Base-by-base conservation (phyloP, 352 stramenopile species). In the Phytophthora sp. region DNA sequence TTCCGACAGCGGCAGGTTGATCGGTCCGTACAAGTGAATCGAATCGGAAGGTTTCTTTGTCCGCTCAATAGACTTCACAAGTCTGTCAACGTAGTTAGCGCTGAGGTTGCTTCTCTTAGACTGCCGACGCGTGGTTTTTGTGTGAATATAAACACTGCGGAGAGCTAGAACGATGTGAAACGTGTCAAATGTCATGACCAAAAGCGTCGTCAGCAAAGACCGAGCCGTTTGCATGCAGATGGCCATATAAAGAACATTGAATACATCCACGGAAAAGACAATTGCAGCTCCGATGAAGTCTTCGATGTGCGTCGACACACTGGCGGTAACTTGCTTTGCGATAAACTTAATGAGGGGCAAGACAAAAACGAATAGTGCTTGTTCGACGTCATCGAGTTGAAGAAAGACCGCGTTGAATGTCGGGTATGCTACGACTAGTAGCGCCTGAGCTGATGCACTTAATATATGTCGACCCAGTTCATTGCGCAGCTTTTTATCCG, bases 221-320 rank as follows among this genome's bases (percentile, higher is more conserved):
- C 45, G 54, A 4, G 70, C 49, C 11, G 57, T 73, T n/a, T 77
- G 71, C 74, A 79, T 76, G 46, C 66, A 79, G 15, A 66, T 73
- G 1, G 61, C 64, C 7, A 73, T 54, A 18, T 76, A 79, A 2
- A 82, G 12, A 23, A 73, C 74, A 38, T 77, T 75, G 50, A 77
- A 79, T 4, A 76, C 31, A 33, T 79, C 70, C 6, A 79, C 67
- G 0, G 60, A 66, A 29, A 82, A 75, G 0, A 77, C 54, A 7
- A 71, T 54, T 0, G 56, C 50, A 23, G 38, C 45, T 1, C 62
- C 59, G 9, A 75, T 45, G 16, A 52, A 66, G n/a, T 82, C 74
- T 36, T 69, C 13, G 9, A 73, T 46, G 42, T 79, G 51, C 0
- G 44, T 33, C 0, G 35, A 52, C 7, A 58, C 54, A 1, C 36